Evolutionary conservation across 495 filamentous ascomycete species (phyloP).

Genomic region (Penicillium atrosanguineum): DNA sequence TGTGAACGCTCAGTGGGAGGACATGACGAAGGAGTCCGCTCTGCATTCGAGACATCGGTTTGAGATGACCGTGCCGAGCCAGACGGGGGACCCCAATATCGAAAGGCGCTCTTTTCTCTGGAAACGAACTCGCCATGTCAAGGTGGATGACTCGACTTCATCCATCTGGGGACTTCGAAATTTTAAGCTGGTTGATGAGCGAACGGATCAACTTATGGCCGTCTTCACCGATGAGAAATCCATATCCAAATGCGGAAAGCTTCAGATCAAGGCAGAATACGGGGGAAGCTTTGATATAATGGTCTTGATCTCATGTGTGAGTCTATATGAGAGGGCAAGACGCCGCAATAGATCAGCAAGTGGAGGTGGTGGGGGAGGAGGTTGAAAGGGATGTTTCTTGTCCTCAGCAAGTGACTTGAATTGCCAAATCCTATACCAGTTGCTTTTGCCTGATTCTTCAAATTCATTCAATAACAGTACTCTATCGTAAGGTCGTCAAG

Average conservation of each 20-base stretch:
- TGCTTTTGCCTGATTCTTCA: too few relatives aligned
- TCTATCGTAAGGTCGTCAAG: neutral
- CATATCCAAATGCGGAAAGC: conserved; percentile 15
- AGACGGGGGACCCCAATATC: neutral
- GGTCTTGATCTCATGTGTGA: conserved; percentile 21
- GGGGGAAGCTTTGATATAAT: conserved; percentile 25
- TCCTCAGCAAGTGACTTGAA: neutral
- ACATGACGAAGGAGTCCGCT: conserved; percentile 14
- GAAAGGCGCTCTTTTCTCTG: conserved; percentile 18
- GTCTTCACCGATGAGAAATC: conserved; percentile 16
- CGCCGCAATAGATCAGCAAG: conserved; percentile 10
- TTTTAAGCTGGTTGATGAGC: conserved; percentile 25
- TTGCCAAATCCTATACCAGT: neutral
- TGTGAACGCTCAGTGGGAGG: conserved; percentile 21
- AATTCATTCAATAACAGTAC: neutral
- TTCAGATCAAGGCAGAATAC: conserved; percentile 24
- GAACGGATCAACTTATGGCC: conserved; percentile 13
- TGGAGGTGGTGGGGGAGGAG: conserved; percentile 14
- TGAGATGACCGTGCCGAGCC: conserved; percentile 14
- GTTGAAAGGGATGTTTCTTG: neutral
- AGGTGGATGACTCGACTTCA: conserved; percentile 7
- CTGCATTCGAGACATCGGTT: conserved; percentile 17
- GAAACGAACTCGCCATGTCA: conserved; percentile 24
- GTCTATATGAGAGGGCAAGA: conserved; percentile 18
- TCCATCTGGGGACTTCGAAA: conserved; percentile 11